Percentiles rank a stretch among this genome's conserved stretches.
These are phyloP conservation scores for Eimeria praecox DNA, from an alignment of 169 alveolate genomes.

Conservation along the genomic window DNA sequence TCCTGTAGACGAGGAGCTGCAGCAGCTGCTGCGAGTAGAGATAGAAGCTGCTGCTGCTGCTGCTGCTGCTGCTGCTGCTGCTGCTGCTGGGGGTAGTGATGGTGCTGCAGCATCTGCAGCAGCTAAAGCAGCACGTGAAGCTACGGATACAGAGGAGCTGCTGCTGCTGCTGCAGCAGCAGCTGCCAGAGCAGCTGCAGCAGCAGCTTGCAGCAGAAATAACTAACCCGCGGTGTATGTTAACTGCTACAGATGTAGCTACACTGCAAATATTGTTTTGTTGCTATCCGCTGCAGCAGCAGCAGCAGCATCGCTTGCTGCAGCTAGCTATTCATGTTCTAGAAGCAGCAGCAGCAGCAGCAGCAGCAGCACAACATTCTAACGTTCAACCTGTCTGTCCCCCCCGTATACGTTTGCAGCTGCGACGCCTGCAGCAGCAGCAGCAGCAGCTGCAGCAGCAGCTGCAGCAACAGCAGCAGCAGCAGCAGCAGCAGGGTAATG, in stretches of 20 bases:
- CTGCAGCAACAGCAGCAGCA: constrained; percentile 33
- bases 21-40: constrained; percentile 18
- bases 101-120: neutral
- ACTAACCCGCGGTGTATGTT: neutral
- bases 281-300: constrained; percentile 51
- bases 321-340: neutral
- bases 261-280: constrained; percentile 43
- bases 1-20: constrained; percentile 41
- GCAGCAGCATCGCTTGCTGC: constrained; percentile 35
- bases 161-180: constrained; percentile 7
- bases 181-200: neutral
- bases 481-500: constrained; percentile 21
- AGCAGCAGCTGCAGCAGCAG: constrained; percentile 8
- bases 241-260: constrained; percentile 5
- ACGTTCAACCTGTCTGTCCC: neutral
- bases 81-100: neutral
- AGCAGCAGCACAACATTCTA: constrained; percentile 40
- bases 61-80: neutral
- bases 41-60: constrained; percentile 2
- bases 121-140: neutral
- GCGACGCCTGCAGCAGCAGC: neutral
- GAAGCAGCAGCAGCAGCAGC: constrained; percentile 55
- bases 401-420: constrained; percentile 7
- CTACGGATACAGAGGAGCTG: neutral
- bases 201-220: constrained; percentile 23